These are phyloP conservation scores for Colletotrichum neosansevieriae DNA, from an alignment of 2,329 filamentous ascomycete species.

Conservation along the genomic window DNA sequence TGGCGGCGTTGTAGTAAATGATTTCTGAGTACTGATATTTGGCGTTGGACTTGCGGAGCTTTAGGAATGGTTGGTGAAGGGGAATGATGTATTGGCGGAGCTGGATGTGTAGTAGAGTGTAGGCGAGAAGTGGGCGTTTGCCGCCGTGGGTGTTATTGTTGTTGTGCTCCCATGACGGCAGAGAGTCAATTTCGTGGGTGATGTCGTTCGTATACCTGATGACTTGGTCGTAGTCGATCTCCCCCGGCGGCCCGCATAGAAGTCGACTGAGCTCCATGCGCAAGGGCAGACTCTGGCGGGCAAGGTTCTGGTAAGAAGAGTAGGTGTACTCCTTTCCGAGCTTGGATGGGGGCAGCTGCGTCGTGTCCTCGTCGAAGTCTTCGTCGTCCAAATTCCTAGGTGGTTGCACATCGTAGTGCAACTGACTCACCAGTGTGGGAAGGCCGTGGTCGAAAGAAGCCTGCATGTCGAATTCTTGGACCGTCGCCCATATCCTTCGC, in stretches of 20 bases:
- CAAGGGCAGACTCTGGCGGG: conserved; percentile 66
- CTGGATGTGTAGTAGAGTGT: conserved; percentile 71
- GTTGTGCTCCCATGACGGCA: conserved; percentile 66
- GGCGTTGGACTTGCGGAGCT: conserved; percentile 69
- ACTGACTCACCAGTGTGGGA: conserved; percentile 67
- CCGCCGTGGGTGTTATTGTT: conserved; percentile 52
- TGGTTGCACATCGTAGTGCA: conserved; percentile 67
- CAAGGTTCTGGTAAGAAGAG: conserved; percentile 69
- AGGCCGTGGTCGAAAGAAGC: conserved; percentile 71
- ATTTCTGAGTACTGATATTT: conserved; percentile 74
- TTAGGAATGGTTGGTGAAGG: conserved; percentile 71
- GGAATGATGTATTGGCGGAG: conserved; percentile 72
- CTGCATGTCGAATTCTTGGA: conserved; percentile 73
- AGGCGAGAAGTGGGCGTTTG: conserved; percentile 69
- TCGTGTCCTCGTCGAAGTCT: conserved; percentile 66
- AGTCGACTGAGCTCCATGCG: conserved; percentile 69
- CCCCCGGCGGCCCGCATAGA: conserved; percentile 65
- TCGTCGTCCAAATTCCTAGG: conserved; percentile 70
- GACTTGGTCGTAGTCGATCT: conserved; percentile 71
- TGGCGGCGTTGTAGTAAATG: conserved; percentile 72
- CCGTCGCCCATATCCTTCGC: conserved; percentile 70
- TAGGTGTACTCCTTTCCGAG: conserved; percentile 67
- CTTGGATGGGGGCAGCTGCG: conserved; percentile 63
- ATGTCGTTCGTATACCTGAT: conserved; percentile 72
- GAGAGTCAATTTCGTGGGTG: conserved; percentile 69